Conservation (phyloP, 257 asterid genomes). For the Jasminum sambac region DNA sequence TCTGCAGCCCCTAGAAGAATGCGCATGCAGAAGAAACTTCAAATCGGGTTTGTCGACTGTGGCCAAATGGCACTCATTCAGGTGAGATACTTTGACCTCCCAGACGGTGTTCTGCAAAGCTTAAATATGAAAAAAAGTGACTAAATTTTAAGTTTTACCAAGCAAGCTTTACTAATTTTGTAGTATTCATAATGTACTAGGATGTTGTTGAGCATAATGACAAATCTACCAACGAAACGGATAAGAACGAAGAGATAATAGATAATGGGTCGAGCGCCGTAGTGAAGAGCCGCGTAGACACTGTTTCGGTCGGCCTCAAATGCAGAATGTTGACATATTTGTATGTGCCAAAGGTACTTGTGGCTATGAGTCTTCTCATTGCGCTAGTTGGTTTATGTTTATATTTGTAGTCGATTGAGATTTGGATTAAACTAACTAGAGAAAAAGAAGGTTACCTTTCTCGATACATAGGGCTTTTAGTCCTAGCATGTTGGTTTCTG, state of each 20-base stretch:
- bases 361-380: slow-evolving; percentile 39
- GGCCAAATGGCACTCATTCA: slow-evolving; percentile 18
- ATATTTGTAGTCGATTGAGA: slow-evolving; percentile 11
- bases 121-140: too few relatives aligned
- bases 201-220: slow-evolving; percentile 50
- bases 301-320: slow-evolving; percentile 19
- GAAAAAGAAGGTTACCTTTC: background rate
- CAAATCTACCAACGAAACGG: slow-evolving; percentile 23
- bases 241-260: slow-evolving; percentile 6
- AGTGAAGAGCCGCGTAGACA: slow-evolving; percentile 15
- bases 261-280: slow-evolving; percentile 22
- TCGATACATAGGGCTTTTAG: background rate
- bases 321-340: slow-evolving; percentile 17
- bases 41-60: slow-evolving; percentile 58
- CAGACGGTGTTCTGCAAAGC: too few relatives aligned
- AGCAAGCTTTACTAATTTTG: background rate
- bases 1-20: slow-evolving; percentile 51
- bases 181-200: background rate
- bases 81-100: slow-evolving; percentile 56
- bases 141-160: too few relatives aligned
- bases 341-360: slow-evolving; percentile 44
- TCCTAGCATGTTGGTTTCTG: background rate
- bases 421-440: slow-evolving; percentile 17
- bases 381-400: slow-evolving; percentile 42
- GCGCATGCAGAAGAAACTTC: slow-evolving; percentile 50